Base-by-base conservation (phyloP, 2,329 filamentous ascomycete genomes). In the Graphilbum sp. region DNA sequence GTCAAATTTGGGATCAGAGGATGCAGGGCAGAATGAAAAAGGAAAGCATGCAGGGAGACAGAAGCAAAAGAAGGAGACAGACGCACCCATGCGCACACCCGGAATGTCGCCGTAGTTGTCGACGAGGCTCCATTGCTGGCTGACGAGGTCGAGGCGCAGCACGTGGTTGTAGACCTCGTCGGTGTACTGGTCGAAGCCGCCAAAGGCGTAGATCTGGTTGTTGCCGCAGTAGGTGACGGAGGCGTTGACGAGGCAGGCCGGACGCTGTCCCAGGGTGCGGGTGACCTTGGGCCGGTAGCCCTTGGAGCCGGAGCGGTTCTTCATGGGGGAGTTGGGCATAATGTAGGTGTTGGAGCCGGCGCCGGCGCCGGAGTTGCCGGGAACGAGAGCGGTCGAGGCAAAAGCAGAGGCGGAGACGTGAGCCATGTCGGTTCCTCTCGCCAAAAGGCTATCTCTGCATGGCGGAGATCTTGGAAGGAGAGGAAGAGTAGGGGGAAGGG, bases 101-200 rank as follows among this genome's bases (percentile, higher is more conserved):
- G 88, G 88, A 46, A 96, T 96, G 59, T 96, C 88, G 25, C 90
- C 90, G 63, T 94, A 98, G 59, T 98, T 98, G 60, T 96, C 90
- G 17, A 98, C 88, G 36, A 98, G 64, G 47, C 75, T 90, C 90
- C 90, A 98, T 55, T 90, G 84, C 48, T 90, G 77, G 45, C 79
- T 87, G 43, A 79, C 69, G 45, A 98, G 69, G 55, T 98, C 87
- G 37, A 98, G 63, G 50, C 76, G 79, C 45, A 98, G 66, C 32
- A 98, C 90, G 61, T 98, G 90, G 54, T 98, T 98, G 61, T 98
- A 98, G 16, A 98, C 83, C 63, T 98, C 90, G 56, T 98, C 90
- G 1, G 90, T 98, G 54, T 94, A 96, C 58, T 96, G 88, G 54
- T 98, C 90, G 53, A 98, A 98, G 16, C 90, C 90, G 32, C 90